Conservation (phyloP, 2,329 filamentous ascomycete species). For the Diplodia intermedia region DNA sequence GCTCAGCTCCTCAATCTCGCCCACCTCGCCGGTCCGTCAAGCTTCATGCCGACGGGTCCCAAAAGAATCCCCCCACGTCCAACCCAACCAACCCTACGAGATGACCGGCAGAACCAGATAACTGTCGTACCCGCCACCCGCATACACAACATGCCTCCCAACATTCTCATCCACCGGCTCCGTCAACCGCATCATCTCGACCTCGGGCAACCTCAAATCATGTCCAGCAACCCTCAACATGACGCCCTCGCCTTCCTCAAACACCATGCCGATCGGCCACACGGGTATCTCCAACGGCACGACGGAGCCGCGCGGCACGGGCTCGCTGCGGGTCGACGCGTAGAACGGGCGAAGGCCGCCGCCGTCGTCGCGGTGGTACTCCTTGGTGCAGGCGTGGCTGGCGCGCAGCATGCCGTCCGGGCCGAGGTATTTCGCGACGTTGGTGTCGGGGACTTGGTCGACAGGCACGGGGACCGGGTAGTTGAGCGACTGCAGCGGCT, state of each 20-base stretch:
- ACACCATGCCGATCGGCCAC: constrained; percentile 57
- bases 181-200: constrained; percentile 1
- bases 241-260: constrained; percentile 50
- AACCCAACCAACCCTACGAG: background rate
- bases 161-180: constrained; percentile 12
- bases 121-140: constrained; percentile 19
- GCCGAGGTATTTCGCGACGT: constrained; percentile 34
- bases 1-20: too few species aligned
- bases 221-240: constrained; percentile 22
- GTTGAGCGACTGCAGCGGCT: constrained; percentile 13
- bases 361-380: constrained; percentile 4
- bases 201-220: constrained; percentile 12
- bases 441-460: constrained; percentile 32
- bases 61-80: too few species aligned
- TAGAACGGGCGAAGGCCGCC: constrained; percentile 7
- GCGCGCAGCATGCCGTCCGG: constrained; percentile 36
- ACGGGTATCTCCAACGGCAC: constrained; percentile 58
- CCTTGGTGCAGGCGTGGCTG: constrained; percentile 31
- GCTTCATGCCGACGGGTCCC: too few species aligned
- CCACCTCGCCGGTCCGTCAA: too few species aligned
- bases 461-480: constrained; percentile 30
- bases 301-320: constrained; percentile 50
- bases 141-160: constrained; percentile 13
- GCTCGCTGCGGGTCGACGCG: constrained; percentile 49
- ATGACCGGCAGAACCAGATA: constrained; percentile 14